These are phyloP conservation scores for Malassezia sympodialis DNA, from an alignment of 1,284 basidiomycete genomes.

Conservation along the genomic window DNA sequence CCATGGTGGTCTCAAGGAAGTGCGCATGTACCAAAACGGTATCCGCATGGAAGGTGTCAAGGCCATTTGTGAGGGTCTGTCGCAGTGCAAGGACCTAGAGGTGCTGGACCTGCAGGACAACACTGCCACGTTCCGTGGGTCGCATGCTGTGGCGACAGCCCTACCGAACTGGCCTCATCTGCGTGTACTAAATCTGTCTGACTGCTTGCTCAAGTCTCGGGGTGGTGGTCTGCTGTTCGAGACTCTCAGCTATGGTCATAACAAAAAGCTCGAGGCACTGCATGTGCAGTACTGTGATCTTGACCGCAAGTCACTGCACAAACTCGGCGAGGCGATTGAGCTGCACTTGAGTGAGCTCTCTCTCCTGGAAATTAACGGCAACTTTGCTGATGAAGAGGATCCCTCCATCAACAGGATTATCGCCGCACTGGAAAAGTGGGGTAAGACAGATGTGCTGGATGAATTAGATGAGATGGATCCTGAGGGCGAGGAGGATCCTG, in stretches of 20 bases:
- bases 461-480: conserved; percentile 46
- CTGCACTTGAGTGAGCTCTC: conserved; percentile 24
- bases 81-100: conserved; percentile 61
- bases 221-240: conserved; percentile 48
- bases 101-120: conserved; percentile 91
- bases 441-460: conserved; percentile 31
- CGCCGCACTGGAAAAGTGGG: conserved; percentile 31
- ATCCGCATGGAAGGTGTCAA: conserved; percentile 87
- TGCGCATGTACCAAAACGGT: conserved; percentile 91
- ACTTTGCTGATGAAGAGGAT: conserved; percentile 46
- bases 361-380: conserved; percentile 44
- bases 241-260: conserved; percentile 29
- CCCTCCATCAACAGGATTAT: conserved; percentile 39
- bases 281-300: conserved; percentile 44
- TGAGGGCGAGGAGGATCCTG: conserved; percentile 41
- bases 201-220: conserved; percentile 68
- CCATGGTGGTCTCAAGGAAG: conserved; percentile 66
- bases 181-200: conserved; percentile 72
- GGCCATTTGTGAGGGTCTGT: conserved; percentile 66
- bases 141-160: conserved; percentile 63
- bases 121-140: conserved; percentile 69
- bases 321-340: conserved; percentile 32
- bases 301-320: conserved; percentile 31
- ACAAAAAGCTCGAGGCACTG: conserved; percentile 30
- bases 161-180: conserved; percentile 63